Conservation (phyloP, 495 filamentous ascomycete species). For the Lasiosphaeris hirsuta region DNA sequence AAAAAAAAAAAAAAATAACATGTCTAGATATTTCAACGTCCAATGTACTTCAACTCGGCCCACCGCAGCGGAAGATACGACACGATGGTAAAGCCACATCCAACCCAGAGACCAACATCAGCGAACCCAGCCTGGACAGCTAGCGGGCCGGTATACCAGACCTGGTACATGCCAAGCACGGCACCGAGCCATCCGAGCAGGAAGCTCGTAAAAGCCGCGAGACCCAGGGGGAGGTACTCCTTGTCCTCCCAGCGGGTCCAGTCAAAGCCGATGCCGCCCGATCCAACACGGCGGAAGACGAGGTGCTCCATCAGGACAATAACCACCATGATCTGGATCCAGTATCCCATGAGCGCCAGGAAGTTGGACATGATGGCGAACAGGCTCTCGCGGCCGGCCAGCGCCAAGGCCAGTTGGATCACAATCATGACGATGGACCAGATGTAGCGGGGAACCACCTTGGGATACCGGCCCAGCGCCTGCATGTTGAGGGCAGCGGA, state of each 20-base stretch:
- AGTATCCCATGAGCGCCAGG: slow-evolving; percentile 69
- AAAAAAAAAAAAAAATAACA: too few species aligned
- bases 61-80: slow-evolving; percentile 50
- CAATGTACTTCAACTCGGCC: slow-evolving; percentile 46
- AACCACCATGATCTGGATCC: slow-evolving; percentile 61
- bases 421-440: slow-evolving; percentile 60
- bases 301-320: slow-evolving; percentile 62
- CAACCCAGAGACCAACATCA: slow-evolving; percentile 51
- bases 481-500: slow-evolving; percentile 66
- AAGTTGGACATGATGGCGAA: slow-evolving; percentile 68
- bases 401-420: slow-evolving; percentile 60
- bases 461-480: slow-evolving; percentile 54
- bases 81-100: slow-evolving; percentile 47
- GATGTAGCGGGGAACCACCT: slow-evolving; percentile 55
- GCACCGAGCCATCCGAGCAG: slow-evolving; percentile 67
- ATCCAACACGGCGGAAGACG: slow-evolving; percentile 52
- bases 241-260: slow-evolving; percentile 63
- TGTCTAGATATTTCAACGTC: slow-evolving; percentile 27
- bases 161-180: slow-evolving; percentile 65
- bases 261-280: slow-evolving; percentile 42
- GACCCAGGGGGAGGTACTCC: slow-evolving; percentile 57
- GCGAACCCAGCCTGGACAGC: slow-evolving; percentile 33
- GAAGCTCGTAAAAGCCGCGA: slow-evolving; percentile 61
- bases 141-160: slow-evolving; percentile 66
- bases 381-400: slow-evolving; percentile 60